These are phyloP conservation scores for Westerdykella aurantiaca DNA, from an alignment of 2,329 filamentous ascomycete species.

Conservation along the genomic window DNA sequence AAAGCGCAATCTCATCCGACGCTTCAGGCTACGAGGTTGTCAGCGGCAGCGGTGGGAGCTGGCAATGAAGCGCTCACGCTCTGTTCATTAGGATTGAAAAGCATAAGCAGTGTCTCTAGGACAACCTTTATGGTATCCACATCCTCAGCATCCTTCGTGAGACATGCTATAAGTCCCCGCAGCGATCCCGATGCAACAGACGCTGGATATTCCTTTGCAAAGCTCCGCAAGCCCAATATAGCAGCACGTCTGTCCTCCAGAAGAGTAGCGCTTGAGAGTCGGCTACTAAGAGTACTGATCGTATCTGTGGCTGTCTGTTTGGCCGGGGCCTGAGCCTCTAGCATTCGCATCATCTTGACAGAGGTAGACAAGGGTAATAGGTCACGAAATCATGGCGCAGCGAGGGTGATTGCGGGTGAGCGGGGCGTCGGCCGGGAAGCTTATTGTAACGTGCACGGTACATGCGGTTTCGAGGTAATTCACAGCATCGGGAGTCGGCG, in stretches of 20 bases:
- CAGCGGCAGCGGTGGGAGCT: not conserved
- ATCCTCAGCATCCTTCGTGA: slow-evolving; percentile 86
- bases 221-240: slow-evolving; percentile 87
- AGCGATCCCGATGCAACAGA: slow-evolving; percentile 93
- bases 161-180: slow-evolving; percentile 74
- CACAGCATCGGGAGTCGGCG: too few relatives aligned
- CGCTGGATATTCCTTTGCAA: slow-evolving; percentile 92
- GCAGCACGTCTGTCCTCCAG: slow-evolving; percentile 91
- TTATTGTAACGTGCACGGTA: too few relatives aligned
- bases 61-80: slow-evolving; percentile 45
- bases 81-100: slow-evolving; percentile 66
- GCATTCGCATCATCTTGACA: slow-evolving; percentile 47
- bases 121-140: slow-evolving; percentile 94
- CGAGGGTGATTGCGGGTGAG: not conserved
- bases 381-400: slow-evolving; percentile 17
- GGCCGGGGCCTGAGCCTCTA: slow-evolving; percentile 71
- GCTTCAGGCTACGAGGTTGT: slow-evolving; percentile 67
- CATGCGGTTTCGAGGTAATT: too few relatives aligned
- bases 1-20: slow-evolving; percentile 90
- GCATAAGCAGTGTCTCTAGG: slow-evolving; percentile 88
- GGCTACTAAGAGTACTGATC: slow-evolving; percentile 81
- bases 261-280: slow-evolving; percentile 81
- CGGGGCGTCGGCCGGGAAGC: not conserved
- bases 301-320: slow-evolving; percentile 96
- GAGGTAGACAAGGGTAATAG: slow-evolving; percentile 1